Evolutionary conservation across 108 stramenopile species (phyloP), one percentile per base, ranked within the genome.

Genomic region (Aureococcus anophagefferens): DNA sequence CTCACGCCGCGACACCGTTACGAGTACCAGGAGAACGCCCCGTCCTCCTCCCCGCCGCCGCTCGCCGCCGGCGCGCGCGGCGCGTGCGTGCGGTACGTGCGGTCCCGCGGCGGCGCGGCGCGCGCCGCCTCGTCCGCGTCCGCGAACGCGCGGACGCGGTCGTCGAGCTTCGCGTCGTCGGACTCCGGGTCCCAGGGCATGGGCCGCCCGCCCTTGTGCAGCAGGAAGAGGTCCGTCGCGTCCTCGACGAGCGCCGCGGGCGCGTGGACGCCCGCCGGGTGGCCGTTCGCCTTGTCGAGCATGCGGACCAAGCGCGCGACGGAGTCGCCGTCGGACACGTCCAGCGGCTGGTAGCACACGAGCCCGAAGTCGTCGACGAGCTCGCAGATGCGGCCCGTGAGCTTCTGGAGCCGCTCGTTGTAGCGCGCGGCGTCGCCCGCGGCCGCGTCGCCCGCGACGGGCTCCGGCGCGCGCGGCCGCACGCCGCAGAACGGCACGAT

Each of bases 231-330:
- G 1, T 59, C 25, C 21, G 51, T 59, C 1, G 51, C 51, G 51
- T 59, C 51, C 21, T 59, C 51, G 17, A 59, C 13, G 25, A 59
- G 51, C 3, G 51, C 17, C 3, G 1, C 3, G 25, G 51, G 21
- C 51, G 14, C 51, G 51, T 59, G 51, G 51, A 59, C 51, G 21
- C 51, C 51, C 21, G 21, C 17, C 51, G 51, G 51, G 51, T 59
- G 51, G 51, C 84, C 86, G 67, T 84, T 86, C 68, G 78, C 74
- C 67, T 77, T 78, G 67, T 86, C 86, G 13, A 83, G 77, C 35
- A 62, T 51, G 21, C 79, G 68, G 31, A 85, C n/a, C n/a, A 86
- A 74, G 4, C 79, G 68, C 7, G 66, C 76, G 7, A 85, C 68
- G 36, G 75, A 79, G 14, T 79, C 72, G 1, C 63, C 71, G 65